A percentile compares a stretch with the other conserved stretches of the same genome.
phyloP scores from a whole-genome alignment of 2,329 filamentous ascomycete genomes.

The Biscogniauxia marginata region DNA sequence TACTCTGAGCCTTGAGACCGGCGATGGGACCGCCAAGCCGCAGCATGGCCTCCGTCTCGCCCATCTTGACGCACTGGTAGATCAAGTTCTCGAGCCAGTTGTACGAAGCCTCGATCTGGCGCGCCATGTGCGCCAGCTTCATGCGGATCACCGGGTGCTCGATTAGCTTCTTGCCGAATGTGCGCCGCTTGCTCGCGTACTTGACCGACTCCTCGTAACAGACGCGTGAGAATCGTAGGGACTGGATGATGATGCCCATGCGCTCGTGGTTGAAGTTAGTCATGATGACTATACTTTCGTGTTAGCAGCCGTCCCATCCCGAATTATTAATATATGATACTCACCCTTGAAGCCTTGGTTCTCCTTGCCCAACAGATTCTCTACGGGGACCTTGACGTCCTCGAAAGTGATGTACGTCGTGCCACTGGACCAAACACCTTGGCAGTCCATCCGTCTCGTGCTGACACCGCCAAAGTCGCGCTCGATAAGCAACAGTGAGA shows the following conservation, averaged over 20 bases:
- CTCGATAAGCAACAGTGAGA: conserved; percentile 90
- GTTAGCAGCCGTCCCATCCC: conserved; percentile 15
- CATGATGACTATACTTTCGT: conserved; percentile 72
- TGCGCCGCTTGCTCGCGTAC: conserved; percentile 95
- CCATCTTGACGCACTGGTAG: conserved; percentile 91
- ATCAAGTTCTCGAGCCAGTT: conserved; percentile 95
- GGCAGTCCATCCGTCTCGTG: conserved; percentile 96
- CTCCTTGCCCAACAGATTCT: conserved; percentile 96
- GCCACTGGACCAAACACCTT: conserved; percentile 92
- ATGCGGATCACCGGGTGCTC: conserved; percentile 96
- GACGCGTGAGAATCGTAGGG: conserved; percentile 88
- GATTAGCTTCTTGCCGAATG: conserved; percentile 95
- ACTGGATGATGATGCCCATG: conserved; percentile 98
- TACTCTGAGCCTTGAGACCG: conserved; percentile 88
- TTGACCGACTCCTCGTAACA: conserved; percentile 97
- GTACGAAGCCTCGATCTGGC: conserved; percentile 96
- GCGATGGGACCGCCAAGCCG: conserved; percentile 94
- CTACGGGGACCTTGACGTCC: conserved; percentile 98
- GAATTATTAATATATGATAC: no score
- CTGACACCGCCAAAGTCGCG: conserved; percentile 79
- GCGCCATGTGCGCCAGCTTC: conserved; percentile 97
- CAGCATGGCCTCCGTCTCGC: conserved; percentile 92
- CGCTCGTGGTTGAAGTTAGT: conserved; percentile 99
- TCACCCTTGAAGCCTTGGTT: conserved; percentile 91
- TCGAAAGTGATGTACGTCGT: conserved; percentile 98